Percentiles rank a stretch among this genome's conserved stretches.
These are phyloP conservation scores for Colletotrichum sp. DNA, from an alignment of 2,329 filamentous ascomycete genomes.

Conservation along the genomic window DNA sequence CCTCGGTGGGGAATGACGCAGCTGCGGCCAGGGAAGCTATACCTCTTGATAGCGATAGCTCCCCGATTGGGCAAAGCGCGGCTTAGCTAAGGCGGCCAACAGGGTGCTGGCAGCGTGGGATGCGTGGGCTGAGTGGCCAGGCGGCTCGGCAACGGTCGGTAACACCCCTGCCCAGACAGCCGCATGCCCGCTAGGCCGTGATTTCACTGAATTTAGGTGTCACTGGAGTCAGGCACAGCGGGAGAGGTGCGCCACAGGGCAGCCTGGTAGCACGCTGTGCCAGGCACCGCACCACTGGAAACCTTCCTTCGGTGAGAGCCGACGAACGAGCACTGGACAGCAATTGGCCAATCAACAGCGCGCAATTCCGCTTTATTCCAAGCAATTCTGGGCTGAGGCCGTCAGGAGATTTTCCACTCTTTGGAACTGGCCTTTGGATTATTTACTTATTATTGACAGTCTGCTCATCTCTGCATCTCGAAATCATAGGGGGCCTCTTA, in stretches of 20 bases:
- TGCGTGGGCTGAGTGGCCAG: neutral
- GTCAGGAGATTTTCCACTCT: neutral
- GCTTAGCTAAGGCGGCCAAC: neutral
- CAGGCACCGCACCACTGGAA: neutral
- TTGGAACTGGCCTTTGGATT: neutral
- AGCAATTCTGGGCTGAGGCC: neutral
- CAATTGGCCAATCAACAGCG: neutral
- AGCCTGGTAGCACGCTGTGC: neutral
- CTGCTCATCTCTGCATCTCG: neutral
- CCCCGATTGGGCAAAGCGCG: neutral
- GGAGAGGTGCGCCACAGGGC: neutral
- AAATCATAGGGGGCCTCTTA: neutral
- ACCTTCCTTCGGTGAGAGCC: neutral
- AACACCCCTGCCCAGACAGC: conserved; percentile 1
- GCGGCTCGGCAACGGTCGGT: conserved; percentile 15
- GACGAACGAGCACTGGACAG: neutral
- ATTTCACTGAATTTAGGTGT: neutral
- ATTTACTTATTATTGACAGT: neutral
- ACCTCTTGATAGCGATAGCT: neutral
- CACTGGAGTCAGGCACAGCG: neutral
- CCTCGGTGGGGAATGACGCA: conserved; percentile 23
- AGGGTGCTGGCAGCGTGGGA: neutral
- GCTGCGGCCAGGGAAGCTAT: neutral
- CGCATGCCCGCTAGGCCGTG: conserved; percentile 9
- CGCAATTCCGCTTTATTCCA: neutral